Evolutionary conservation across 257 asterid genomes (phyloP).

Genomic region (Solanum virginianum): DNA sequence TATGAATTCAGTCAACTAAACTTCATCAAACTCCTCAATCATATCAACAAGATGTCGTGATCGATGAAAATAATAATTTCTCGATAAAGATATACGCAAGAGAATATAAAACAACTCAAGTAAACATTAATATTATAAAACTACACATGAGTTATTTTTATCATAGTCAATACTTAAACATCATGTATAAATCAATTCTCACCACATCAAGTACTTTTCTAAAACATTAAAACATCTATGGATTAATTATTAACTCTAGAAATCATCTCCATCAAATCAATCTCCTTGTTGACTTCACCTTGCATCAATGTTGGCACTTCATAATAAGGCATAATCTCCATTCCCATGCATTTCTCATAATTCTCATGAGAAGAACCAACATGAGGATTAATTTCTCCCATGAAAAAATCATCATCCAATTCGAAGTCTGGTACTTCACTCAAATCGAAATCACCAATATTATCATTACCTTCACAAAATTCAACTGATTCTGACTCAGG

Average conservation of each 20-base stretch:
- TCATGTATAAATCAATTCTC: neutral
- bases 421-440: constrained; percentile 11
- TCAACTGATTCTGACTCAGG: neutral
- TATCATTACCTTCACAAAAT: neutral
- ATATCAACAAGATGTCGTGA: too few species aligned
- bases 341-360: neutral
- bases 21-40: too few species aligned
- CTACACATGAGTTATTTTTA: neutral
- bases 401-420: constrained; percentile 12
- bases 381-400: neutral
- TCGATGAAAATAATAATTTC: neutral
- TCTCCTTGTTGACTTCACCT: constrained; percentile 27
- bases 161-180: neutral
- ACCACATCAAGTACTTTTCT: neutral
- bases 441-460: constrained; percentile 3
- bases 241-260: constrained; percentile 13
- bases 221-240: neutral
- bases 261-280: constrained; percentile 36
- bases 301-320: constrained; percentile 4
- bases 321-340: constrained; percentile 10
- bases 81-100: neutral
- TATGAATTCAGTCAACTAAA: too few species aligned
- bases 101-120: neutral
- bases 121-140: neutral
- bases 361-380: neutral